Base-by-base conservation (phyloP, 345 rosid genomes). In the Cardiospermum halicacabum region DNA sequence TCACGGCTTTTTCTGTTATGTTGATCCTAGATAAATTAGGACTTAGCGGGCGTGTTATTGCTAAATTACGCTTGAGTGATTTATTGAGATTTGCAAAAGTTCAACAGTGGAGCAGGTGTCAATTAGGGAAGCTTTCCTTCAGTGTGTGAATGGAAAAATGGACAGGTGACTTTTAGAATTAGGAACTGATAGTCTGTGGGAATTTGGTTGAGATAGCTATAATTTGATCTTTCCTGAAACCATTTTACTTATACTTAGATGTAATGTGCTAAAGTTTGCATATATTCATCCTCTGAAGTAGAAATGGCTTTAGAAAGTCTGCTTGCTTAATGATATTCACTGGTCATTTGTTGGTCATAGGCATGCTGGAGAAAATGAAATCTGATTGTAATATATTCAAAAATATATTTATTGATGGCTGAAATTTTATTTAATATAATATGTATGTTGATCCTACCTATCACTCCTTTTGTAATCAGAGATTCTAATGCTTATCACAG, bases 401-500 rank as follows among this genome's bases (percentile, higher is more conserved):
- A 2, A 10, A 25, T 18, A 49, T 32, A 7, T 61, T 3, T 56
- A 47, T 37, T 31, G 5, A 18, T 54, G 13, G 11, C 7, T 11
- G 13, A 24, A 27, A 19, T 39, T 25, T 9, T 36, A 15, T n/a
- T 36, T 15, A 19, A 27, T 37, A 18, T 54, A 18, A 11, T n/a
- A n/a, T n/a, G n/a, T n/a, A 21, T 27, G 12, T 43, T 19, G 13
- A 40, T 54, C 39, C 4, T 27, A 22, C 40, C 9, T 21, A 65
- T 4, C 32, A 15, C 36, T 39, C 42, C 12, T 8, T 42, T 48
- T 22, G 24, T 58, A 12, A 62, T 53, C 51, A 51, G 64, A 55
- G 1, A 6, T 21, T 11, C 7, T 16, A 19, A 24, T 58, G 27
- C 69, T 62, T 3, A 18, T 11, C 34, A 50, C 66, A 92, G 98